phyloP scores from a whole-genome alignment of 441 rosid species.

The Jatropha podagrica region DNA sequence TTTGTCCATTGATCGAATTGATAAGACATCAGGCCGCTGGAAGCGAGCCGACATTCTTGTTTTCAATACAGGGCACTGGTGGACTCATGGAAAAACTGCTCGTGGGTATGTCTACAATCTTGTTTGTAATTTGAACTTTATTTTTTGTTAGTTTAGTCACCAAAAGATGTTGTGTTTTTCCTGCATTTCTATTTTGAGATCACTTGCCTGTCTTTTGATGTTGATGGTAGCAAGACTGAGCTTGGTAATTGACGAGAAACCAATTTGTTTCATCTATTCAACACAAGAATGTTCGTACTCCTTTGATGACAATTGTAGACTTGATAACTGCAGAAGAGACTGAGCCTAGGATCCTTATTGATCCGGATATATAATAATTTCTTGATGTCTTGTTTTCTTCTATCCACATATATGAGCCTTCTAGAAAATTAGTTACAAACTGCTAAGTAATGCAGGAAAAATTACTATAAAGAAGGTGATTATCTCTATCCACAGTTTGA shows the following conservation, averaged over 20 bases:
- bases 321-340: background rate
- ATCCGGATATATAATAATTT: background rate
- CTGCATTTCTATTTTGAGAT: background rate
- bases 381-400: constrained; percentile 2
- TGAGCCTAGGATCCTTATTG: background rate
- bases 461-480: constrained; percentile 92
- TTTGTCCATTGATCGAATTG: constrained; percentile 76
- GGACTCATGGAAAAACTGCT: constrained; percentile 96
- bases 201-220: background rate
- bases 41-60: constrained; percentile 78
- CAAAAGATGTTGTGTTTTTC: background rate
- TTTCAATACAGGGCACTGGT: constrained; percentile 96
- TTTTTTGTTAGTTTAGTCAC: constrained; percentile 4
- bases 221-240: background rate
- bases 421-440: constrained; percentile 19
- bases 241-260: background rate
- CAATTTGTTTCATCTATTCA: background rate
- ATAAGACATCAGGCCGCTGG: constrained; percentile 68
- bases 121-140: background rate
- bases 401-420: background rate
- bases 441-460: constrained; percentile 55
- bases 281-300: background rate
- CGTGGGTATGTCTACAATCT: constrained; percentile 58
- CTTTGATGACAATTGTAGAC: background rate
- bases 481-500: constrained; percentile 75